Conservation (phyloP, 176 grass and related monocot species). For the Alopecurus myosuroides region DNA sequence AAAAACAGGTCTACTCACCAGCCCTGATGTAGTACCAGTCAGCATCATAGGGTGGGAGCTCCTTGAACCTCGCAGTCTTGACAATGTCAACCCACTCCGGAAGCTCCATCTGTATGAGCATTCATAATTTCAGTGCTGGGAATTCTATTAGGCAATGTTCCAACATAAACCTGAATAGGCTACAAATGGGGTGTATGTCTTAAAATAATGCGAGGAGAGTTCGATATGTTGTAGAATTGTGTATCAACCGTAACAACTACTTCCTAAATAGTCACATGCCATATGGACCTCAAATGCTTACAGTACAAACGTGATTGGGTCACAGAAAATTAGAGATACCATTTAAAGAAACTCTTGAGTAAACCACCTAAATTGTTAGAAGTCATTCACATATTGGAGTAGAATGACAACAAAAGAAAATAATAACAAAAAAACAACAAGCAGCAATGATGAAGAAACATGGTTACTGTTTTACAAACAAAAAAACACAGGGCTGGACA, state of each 20-base stretch:
- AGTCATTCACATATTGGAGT: background rate
- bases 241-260: background rate
- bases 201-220: background rate
- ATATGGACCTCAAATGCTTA: background rate
- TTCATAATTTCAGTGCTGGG: background rate
- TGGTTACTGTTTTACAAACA: no score
- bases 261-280: background rate
- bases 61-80: constrained; percentile 80
- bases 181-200: background rate
- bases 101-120: constrained; percentile 57
- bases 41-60: constrained; percentile 61
- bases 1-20: constrained; percentile 24
- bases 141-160: background rate
- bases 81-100: constrained; percentile 82
- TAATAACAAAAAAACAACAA: background rate
- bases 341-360: background rate
- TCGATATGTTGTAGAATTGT: no score
- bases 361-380: no score
- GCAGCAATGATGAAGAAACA: background rate
- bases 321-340: background rate
- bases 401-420: background rate
- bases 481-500: no score
- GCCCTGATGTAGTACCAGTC: constrained; percentile 86
- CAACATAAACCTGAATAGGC: background rate
- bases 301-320: no score